Percentiles rank a stretch among this genome's conserved stretches.
phyloP scores from a whole-genome alignment of 2,329 filamentous ascomycete species.

The Alternaria novae-zelandiae region DNA sequence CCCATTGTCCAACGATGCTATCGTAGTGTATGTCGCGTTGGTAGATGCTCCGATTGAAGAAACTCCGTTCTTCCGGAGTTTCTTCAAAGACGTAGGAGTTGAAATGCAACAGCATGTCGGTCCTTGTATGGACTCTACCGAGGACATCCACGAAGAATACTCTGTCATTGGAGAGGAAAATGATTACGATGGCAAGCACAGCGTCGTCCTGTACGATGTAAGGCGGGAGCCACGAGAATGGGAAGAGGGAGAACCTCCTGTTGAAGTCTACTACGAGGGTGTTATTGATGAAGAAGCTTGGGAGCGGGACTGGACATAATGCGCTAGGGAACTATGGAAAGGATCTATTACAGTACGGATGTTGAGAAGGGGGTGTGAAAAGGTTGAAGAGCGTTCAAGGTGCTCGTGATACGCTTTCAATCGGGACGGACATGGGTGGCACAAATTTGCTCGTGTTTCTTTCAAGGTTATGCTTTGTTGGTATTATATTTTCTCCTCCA shows the following conservation, averaged over 20 bases:
- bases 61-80: neutral
- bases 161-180: neutral
- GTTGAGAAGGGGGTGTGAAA: neutral
- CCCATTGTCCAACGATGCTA: neutral
- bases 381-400: neutral
- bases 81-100: neutral
- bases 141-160: neutral
- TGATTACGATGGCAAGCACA: neutral
- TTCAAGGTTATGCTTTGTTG: neutral
- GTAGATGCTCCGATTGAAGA: neutral
- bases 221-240: neutral
- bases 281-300: neutral
- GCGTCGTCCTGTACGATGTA: neutral
- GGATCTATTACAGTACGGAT: neutral
- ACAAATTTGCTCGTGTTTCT: neutral
- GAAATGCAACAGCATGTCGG: neutral
- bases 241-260: neutral
- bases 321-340: neutral
- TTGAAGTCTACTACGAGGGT: neutral
- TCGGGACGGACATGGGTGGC: neutral
- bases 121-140: neutral
- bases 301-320: neutral
- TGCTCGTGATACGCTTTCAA: neutral
- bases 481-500: neutral
- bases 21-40: neutral